A percentile compares a stretch with the other conserved stretches of the same genome.
These are phyloP conservation scores for Colletotrichum sp. DNA, from an alignment of 2,329 filamentous ascomycete species.

Conservation along the genomic window DNA sequence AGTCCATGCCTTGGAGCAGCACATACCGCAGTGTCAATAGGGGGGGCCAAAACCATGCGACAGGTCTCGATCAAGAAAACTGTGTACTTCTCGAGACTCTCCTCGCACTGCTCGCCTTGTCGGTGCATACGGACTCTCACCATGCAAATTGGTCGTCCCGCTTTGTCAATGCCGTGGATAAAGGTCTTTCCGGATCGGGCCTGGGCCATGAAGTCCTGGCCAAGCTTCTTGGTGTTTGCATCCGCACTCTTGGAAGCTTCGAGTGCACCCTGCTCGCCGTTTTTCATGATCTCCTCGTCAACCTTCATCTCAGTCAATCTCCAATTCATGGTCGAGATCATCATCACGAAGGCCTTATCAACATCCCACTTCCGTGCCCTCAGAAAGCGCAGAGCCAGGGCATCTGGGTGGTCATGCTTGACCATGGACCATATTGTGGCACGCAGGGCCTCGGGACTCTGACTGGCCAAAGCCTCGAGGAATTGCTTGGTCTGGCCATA, in stretches of 20 bases:
- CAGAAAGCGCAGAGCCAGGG: conserved; percentile 80
- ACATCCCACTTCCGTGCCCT: conserved; percentile 96
- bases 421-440: conserved; percentile 90
- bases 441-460: conserved; percentile 79
- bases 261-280: conserved; percentile 73
- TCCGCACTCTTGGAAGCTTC: conserved; percentile 64
- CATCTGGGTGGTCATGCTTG: conserved; percentile 94
- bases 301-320: conserved; percentile 82
- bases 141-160: conserved; percentile 84
- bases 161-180: conserved; percentile 84
- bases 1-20: not conserved
- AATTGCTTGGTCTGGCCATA: conserved; percentile 90
- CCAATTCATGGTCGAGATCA: conserved; percentile 95
- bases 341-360: conserved; percentile 90
- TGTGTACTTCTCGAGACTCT: conserved; percentile 85
- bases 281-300: conserved; percentile 84
- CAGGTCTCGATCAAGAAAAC: conserved; percentile 95
- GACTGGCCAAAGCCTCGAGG: conserved; percentile 77
- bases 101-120: conserved; percentile 81
- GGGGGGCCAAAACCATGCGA: conserved; percentile 79
- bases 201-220: conserved; percentile 81
- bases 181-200: conserved; percentile 92
- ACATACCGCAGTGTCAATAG: conserved; percentile 90
- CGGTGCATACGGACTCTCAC: conserved; percentile 84
- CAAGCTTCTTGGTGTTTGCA: conserved; percentile 66